Evolutionary conservation across 2,329 filamentous ascomycete genomes (phyloP).

Genomic region (Penicillium aurantiogriseum): DNA sequence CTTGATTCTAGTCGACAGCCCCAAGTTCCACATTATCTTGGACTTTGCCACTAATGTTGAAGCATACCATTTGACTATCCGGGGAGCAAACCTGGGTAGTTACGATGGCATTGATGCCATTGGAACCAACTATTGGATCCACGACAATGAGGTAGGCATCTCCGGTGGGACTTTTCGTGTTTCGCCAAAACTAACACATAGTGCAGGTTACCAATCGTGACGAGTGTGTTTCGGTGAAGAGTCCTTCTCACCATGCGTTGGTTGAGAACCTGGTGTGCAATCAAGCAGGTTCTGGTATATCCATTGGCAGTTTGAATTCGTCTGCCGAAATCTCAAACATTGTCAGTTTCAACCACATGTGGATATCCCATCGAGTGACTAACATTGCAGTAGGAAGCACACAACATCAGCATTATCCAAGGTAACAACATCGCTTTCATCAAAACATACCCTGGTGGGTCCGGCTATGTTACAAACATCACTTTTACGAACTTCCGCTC

Average conservation of each 20-base stretch:
- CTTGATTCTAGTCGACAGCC: slow-evolving; percentile 34
- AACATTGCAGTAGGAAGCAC: slow-evolving; percentile 22
- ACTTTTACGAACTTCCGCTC: slow-evolving; percentile 34
- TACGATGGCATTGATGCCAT: slow-evolving; percentile 41
- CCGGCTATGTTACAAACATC: slow-evolving; percentile 38
- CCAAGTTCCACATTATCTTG: slow-evolving; percentile 41
- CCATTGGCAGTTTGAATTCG: slow-evolving; percentile 37
- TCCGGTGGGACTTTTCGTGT: not conserved
- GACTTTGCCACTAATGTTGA: slow-evolving; percentile 39
- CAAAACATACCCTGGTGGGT: slow-evolving; percentile 42
- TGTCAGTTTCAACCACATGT: not conserved
- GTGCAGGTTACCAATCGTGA: slow-evolving; percentile 37
- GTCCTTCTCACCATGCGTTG: slow-evolving; percentile 37
- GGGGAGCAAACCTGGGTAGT: slow-evolving; percentile 38
- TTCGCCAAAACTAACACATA: not conserved
- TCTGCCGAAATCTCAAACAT: slow-evolving; percentile 34
- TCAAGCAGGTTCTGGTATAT: slow-evolving; percentile 38
- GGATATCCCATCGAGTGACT: not conserved
- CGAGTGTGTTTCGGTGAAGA: slow-evolving; percentile 41
- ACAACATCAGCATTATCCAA: slow-evolving; percentile 41
- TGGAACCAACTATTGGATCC: slow-evolving; percentile 39
- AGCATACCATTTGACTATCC: slow-evolving; percentile 40
- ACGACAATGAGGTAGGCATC: slow-evolving; percentile 32
- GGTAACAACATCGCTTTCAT: slow-evolving; percentile 41
- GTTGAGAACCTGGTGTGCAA: slow-evolving; percentile 41